phyloP scores from a whole-genome alignment of 257 asterid species.

The Ehretia macrophylla region DNA sequence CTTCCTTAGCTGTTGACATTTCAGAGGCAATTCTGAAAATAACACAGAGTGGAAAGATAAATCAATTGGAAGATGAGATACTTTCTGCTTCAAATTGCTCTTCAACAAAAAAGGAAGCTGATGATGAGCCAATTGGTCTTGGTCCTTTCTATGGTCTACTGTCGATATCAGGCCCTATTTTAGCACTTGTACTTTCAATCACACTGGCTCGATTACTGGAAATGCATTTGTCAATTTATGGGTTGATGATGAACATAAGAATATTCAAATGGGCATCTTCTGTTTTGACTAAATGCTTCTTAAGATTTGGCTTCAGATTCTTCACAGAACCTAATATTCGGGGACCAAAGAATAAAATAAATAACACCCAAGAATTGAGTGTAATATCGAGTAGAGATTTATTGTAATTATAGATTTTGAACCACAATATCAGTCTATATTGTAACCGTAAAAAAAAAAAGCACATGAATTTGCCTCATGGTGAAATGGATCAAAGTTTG shows the following conservation, averaged over 20 bases:
- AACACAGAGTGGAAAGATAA: conserved; percentile 46
- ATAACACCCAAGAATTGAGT: no score
- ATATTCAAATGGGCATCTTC: neutral
- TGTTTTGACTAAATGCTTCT: conserved; percentile 1
- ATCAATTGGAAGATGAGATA: conserved; percentile 29
- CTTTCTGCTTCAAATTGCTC: conserved; percentile 30
- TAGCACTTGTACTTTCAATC: conserved; percentile 13
- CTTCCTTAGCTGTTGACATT: conserved; percentile 39
- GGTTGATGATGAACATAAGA: neutral
- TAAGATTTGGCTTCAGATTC: neutral
- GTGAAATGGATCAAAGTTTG: neutral
- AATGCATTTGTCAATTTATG: neutral
- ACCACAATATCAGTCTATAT: no score
- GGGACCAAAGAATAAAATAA: no score
- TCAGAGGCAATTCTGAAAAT: conserved; percentile 54
- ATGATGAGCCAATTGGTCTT: conserved; percentile 19
- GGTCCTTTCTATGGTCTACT: conserved; percentile 42
- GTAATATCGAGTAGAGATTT: no score
- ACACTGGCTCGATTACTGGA: conserved; percentile 10
- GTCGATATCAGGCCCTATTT: conserved; percentile 23
- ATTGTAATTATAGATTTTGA: no score
- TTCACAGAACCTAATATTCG: neutral
- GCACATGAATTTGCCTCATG: neutral
- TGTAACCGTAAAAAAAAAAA: no score
- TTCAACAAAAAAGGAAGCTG: conserved; percentile 3